Evolutionary conservation across 441 rosid species (phyloP), one percentile per base, ranked within the genome.

Genomic region (Gossypium gossypioides): DNA sequence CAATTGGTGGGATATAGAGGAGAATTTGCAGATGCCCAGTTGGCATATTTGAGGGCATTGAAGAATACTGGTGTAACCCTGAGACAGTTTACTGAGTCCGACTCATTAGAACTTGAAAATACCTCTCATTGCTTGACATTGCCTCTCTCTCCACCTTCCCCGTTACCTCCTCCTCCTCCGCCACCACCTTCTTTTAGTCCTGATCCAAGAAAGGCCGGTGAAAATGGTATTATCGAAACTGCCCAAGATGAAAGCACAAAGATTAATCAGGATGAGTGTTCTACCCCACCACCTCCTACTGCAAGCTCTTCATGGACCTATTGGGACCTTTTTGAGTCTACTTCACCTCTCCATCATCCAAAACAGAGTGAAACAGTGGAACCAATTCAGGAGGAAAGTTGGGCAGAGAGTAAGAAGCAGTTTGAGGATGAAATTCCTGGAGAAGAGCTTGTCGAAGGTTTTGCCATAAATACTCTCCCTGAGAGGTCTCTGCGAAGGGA

Each of bases 41-140:
- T 88, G 79, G 84, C 84, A 72, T 92, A 94, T 84, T 77, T 94
- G 80, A 89, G 87, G 79, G 90, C 97, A 70, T 68, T 94, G 77
- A 92, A 87, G 84, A 90, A 92, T 76, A 88, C 92, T 34, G 97
- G 99, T 59, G 91, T 81, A 10, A 92, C 99, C 59, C 97, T 94
- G 72, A 80, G 91, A 83, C 99, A 94, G 56, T 89, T 94, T 86
- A 90, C 99, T 0, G 99, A 94, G 78, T 90, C 97, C 7, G 97
- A 92, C 74, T 74, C 87, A 0, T 83, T 94, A 80, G 91, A 90
- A 77, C 80, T 88, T 19, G 99, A 90, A 61, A 81, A 74, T 78
- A 79, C 79, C 74, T 80, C 76, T 24, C 81, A 75, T 72, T 77
- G 80, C 29, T 71, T 42, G 7, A 68, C 75, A 69, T 77, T 83